Evolutionary conservation across 1,284 basidiomycete species (phyloP), one percentile per base, ranked within the genome.

Genomic region (Sanghuangporus weigelae): DNA sequence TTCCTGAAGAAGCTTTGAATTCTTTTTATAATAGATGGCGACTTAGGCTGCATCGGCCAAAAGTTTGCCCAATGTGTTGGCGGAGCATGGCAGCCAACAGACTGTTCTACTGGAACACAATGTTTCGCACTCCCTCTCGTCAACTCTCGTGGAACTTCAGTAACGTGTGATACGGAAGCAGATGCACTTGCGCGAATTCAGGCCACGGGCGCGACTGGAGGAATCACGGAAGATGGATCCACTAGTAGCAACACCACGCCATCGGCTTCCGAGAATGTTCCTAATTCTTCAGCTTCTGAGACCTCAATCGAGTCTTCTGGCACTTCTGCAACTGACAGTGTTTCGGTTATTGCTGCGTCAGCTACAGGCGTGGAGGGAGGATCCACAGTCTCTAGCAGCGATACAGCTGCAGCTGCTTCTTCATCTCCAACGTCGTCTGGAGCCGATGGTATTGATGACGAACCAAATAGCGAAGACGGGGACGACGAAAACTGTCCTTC

Each of bases 41-140:
- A 68, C 16, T 50, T 67, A 40, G 70, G 67, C 16, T 71, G 69
- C 57, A 54, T 70, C 16, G 57, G 68, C 35, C 59, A 62, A 16
- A 60, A 63, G 26, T 70, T 71, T 58, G 69, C 69, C 14, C 69
- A 69, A 62, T 71, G 70, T 51, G 63, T 67, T 11, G 62, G 62
- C 19, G 67, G 68, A 26, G 57, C 66, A 44, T 71, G 69, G 61
- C 49, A 46, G 1, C 21, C 63, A 35, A 65, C 64, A 35, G 54
- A 36, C 2, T 72, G 71, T 60, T 67, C 68, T 1, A 63, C 38
- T 36, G 67, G 67, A 2, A 55, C 63, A 11, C 60, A 68, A 48
- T 72, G 71, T 58, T 60, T 67, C 48, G 70, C 69, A 1, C 67
- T 72, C 16, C 71, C 71, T n/a, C 69, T 72, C 14, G 70, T 72